These are phyloP conservation scores for Pseudoperonospora humuli DNA, from an alignment of 352 stramenopile genomes.

Conservation along the genomic window DNA sequence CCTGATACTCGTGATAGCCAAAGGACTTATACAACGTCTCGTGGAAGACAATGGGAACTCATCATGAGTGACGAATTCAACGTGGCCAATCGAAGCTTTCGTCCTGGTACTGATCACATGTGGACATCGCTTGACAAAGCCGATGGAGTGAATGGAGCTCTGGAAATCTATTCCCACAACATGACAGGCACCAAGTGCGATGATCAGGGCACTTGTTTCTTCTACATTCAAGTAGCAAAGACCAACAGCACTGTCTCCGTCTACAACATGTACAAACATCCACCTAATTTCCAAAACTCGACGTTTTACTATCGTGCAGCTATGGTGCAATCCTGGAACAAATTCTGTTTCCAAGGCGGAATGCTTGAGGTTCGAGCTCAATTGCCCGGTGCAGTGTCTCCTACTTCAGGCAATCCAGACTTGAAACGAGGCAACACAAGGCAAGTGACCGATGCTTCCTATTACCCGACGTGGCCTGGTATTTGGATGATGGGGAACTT, in stretches of 20 bases:
- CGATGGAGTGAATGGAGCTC: constrained; percentile 82
- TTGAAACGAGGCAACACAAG: constrained; percentile 37
- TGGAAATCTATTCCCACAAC: constrained; percentile 89
- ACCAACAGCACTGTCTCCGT: constrained; percentile 35
- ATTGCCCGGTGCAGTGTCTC: constrained; percentile 64
- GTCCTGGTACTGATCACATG: constrained; percentile 86
- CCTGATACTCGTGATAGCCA: constrained; percentile 34
- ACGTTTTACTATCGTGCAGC: constrained; percentile 52
- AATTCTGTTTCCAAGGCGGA: constrained; percentile 94
- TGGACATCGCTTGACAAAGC: constrained; percentile 95
- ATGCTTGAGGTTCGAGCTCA: constrained; percentile 88
- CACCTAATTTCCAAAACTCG: constrained; percentile 33
- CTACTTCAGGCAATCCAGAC: constrained; percentile 42
- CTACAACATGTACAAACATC: constrained; percentile 51
- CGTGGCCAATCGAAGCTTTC: constrained; percentile 77
- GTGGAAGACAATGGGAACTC: constrained; percentile 43
- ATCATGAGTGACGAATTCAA: constrained; percentile 95
- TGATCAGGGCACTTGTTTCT: constrained; percentile 39
- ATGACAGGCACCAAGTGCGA: constrained; percentile 47
- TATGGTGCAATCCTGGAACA: constrained; percentile 92
- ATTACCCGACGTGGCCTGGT: constrained; percentile 89
- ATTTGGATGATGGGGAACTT: constrained; percentile 96
- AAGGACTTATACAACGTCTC: constrained; percentile 35
- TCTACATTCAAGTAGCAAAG: constrained; percentile 27
- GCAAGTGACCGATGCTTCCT: constrained; percentile 34